Evolutionary conservation across 2,329 filamentous ascomycete genomes (phyloP), one percentile per base, ranked within the genome.

Genomic region (Fusarium sp.): DNA sequence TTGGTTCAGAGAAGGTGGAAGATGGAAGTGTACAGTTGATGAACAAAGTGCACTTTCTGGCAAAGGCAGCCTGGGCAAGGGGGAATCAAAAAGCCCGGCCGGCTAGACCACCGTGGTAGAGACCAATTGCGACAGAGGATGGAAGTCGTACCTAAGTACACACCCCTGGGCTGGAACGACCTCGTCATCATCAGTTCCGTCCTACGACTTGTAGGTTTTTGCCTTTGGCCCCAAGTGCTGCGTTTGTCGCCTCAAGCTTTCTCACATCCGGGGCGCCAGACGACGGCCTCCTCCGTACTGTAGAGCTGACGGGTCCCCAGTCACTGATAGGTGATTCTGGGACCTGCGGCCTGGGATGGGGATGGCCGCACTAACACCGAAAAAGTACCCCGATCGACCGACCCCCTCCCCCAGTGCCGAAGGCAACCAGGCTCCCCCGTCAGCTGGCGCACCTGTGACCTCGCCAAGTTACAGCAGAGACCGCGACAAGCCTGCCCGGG

Each of bases 401-500:
- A 58, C 62, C 69, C 62, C 63, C 69, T 65, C 58, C 59, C 66
- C 60, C 68, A 69, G 67, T 64, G 65, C 71, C 68, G 59, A 73
- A 70, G 70, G 63, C 66, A 73, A 61, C 63, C 68, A 67, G 66
- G 64, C 67, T 66, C 58, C 71, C 59, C 67, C 71, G 67, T 73
- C 71, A 73, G 64, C 71, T 73, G 69, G 71, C 61, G 66, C 62
- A 65, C 49, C 58, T 65, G 55, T 69, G 65, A 50, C 62, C 64
- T 69, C 65, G 58, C 67, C 31, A 53, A 57, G 64, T 58, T 70
- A 54, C 67, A 63, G 63, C 36, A 51, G 44, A 29, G 31, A 29
- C 31, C 14, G 51, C 51, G 49, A 34, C 49, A 58, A 50, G 27
- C 27, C 46, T 44, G 40, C 16, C 36, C 16, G 18, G 38, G 40